phyloP scores from a whole-genome alignment of 768 basidiomycete genomes.

The Russula olivacea region DNA sequence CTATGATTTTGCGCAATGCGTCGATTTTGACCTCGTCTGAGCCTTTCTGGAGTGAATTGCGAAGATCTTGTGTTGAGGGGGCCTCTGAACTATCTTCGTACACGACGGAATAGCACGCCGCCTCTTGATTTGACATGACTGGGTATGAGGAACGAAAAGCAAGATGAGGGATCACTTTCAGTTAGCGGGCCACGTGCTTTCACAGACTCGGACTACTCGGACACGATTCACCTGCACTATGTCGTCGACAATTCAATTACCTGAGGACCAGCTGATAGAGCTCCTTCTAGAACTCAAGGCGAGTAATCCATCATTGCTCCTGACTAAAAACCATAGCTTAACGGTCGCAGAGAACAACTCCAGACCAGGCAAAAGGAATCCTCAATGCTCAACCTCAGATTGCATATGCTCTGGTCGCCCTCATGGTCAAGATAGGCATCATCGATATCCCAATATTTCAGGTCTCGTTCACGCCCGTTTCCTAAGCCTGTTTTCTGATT shows the following conservation, averaged over 20 bases:
- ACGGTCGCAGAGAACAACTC: constrained; percentile 58
- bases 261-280: constrained; percentile 65
- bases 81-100: constrained; percentile 67
- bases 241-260: constrained; percentile 45
- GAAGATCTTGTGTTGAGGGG: constrained; percentile 76
- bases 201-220: neutral
- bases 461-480: constrained; percentile 35
- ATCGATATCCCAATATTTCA: constrained; percentile 72
- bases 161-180: neutral
- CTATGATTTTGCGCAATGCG: constrained; percentile 89
- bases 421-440: constrained; percentile 74
- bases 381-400: constrained; percentile 70
- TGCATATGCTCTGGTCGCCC: constrained; percentile 66
- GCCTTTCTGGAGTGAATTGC: constrained; percentile 84
- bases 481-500: neutral
- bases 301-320: neutral
- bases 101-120: constrained; percentile 73
- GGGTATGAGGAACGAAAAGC: neutral
- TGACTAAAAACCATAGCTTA: neutral
- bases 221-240: constrained; percentile 35
- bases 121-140: constrained; percentile 42
- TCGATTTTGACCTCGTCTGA: constrained; percentile 96
- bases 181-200: constrained; percentile 12
- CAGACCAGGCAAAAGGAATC: constrained; percentile 60
- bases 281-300: constrained; percentile 72